Conservation (phyloP, 1,284 basidiomycete genomes). For the Inonotus hispidus region DNA sequence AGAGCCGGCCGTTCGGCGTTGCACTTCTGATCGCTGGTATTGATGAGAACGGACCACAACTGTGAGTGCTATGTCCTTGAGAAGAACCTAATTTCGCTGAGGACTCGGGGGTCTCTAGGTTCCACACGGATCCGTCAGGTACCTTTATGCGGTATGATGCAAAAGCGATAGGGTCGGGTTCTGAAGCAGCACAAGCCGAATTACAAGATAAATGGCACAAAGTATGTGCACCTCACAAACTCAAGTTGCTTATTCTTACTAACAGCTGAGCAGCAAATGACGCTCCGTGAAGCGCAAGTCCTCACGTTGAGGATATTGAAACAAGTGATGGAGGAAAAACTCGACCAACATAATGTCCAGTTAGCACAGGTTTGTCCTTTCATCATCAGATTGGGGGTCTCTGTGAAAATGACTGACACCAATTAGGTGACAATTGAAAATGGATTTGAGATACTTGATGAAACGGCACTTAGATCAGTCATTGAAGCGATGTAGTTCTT, state of each 20-base stretch:
- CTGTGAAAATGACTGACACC: not conserved
- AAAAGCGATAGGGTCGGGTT: constrained; percentile 97
- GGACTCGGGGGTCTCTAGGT: constrained; percentile 43
- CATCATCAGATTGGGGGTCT: not conserved
- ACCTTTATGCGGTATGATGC: constrained; percentile 97
- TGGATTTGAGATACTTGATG: constrained; percentile 83
- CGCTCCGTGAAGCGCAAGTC: constrained; percentile 81
- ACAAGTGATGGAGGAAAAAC: constrained; percentile 99
- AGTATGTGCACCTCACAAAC: constrained; percentile 40
- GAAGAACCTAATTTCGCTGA: not conserved
- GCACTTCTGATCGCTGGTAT: constrained; percentile 95
- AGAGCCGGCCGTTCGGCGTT: constrained; percentile 97
- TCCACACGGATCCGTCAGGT: constrained; percentile 98
- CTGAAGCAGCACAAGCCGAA: constrained; percentile 95
- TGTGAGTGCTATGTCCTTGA: constrained; percentile 45
- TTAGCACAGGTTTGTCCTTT: constrained; percentile 72
- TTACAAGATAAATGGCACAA: constrained; percentile 98
- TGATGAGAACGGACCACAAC: constrained; percentile 93
- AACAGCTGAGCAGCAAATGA: constrained; percentile 71
- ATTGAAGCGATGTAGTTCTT: constrained; percentile 67
- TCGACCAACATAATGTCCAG: constrained; percentile 98
- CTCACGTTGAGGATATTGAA: constrained; percentile 89
- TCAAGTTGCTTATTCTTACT: constrained; percentile 13
- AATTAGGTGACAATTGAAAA: constrained; percentile 63
- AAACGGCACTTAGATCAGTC: constrained; percentile 69